Evolutionary conservation across 1,139 yeast genomes (phyloP).

Genomic region (Saccharomyces uvarum): DNA sequence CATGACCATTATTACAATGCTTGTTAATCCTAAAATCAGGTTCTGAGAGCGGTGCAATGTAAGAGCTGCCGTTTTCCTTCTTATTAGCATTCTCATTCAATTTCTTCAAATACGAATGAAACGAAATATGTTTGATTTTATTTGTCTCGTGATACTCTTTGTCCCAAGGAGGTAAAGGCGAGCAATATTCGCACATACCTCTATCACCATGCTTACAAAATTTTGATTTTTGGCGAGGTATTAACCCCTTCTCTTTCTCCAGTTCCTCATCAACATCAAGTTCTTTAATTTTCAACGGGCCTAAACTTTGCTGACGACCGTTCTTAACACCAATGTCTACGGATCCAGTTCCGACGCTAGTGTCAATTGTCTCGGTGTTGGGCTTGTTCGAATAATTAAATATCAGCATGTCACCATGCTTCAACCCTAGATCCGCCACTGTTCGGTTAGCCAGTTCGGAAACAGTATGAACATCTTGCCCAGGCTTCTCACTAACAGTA

Average conservation of each 20-base stretch:
- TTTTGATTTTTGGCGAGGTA: conserved; percentile 51
- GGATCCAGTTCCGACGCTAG: conserved; percentile 4
- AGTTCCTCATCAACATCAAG: conserved; percentile 60
- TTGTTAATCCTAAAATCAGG: conserved; percentile 59
- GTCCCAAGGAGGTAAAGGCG: conserved; percentile 95
- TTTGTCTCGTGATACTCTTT: conserved; percentile 63
- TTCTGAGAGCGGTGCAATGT: conserved; percentile 72
- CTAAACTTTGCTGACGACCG: conserved; percentile 3
- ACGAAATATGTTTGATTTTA: conserved; percentile 80
- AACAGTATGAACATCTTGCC: conserved; percentile 42
- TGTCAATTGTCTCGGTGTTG: neutral
- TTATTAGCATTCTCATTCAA: conserved; percentile 64
- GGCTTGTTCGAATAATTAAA: conserved; percentile 40
- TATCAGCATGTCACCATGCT: conserved; percentile 81
- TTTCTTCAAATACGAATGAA: conserved; percentile 74
- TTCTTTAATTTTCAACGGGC: conserved; percentile 34
- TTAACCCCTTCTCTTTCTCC: conserved; percentile 64
- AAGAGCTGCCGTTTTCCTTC: conserved; percentile 53
- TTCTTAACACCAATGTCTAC: conserved; percentile 4
- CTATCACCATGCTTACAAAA: conserved; percentile 84
- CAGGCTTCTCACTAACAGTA: conserved; percentile 42
- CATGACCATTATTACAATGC: conserved; percentile 71
- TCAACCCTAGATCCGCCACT: conserved; percentile 47
- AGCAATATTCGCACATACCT: conserved; percentile 97
- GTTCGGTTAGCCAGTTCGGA: conserved; percentile 40